phyloP scores from a whole-genome alignment of 164 flowering plant genomes.

The Magnolia sinica region DNA sequence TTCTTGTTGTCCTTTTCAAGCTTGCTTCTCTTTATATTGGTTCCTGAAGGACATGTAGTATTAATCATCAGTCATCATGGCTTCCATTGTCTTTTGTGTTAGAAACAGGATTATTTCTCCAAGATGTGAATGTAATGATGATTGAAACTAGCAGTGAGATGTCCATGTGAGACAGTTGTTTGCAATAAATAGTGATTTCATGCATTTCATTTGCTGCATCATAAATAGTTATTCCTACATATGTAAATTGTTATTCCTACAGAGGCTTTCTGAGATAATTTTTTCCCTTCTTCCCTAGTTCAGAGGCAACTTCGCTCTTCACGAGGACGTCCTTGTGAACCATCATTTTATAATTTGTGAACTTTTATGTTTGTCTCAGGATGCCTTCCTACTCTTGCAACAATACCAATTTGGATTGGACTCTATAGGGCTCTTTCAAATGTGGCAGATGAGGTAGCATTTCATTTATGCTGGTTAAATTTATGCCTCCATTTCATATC shows the following conservation, averaged over 20 bases:
- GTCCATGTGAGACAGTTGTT: background rate
- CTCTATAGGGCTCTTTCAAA: slow-evolving; percentile 95
- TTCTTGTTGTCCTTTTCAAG: too few relatives aligned
- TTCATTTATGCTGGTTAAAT: background rate
- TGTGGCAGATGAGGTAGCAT: slow-evolving; percentile 88
- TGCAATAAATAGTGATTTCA: background rate
- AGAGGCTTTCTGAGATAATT: background rate
- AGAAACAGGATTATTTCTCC: too few relatives aligned
- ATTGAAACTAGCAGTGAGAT: background rate
- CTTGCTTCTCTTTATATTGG: too few relatives aligned
- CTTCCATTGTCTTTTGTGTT: too few relatives aligned
- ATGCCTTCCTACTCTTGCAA: slow-evolving; percentile 94
- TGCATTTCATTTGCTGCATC: background rate
- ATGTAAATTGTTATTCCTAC: too few relatives aligned
- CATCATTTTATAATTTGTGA: background rate
- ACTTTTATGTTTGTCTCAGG: slow-evolving; percentile 37
- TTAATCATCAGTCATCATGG: too few relatives aligned
- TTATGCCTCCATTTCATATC: background rate
- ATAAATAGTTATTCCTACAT: too few relatives aligned
- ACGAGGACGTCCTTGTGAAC: background rate
- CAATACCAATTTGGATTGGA: slow-evolving; percentile 98
- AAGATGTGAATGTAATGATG: too few relatives aligned
- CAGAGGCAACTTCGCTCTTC: background rate
- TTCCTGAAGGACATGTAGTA: too few relatives aligned
- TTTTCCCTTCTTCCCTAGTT: slow-evolving; percentile 1